A percentile compares a stretch with the other conserved stretches of the same genome.
These are phyloP conservation scores for Hypoxylon sp. DNA, from an alignment of 2,329 filamentous ascomycete species.

Conservation along the genomic window DNA sequence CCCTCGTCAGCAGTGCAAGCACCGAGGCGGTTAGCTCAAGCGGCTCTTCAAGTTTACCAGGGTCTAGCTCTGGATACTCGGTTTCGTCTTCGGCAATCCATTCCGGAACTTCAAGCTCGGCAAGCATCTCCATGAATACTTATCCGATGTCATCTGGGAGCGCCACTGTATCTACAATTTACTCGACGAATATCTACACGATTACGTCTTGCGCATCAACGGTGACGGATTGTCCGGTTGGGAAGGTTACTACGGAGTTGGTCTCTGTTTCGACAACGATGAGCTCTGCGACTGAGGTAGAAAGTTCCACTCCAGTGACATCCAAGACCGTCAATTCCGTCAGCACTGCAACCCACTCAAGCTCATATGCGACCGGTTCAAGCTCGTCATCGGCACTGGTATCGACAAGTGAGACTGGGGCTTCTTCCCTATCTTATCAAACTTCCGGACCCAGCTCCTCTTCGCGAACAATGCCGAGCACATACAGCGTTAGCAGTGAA, in stretches of 20 bases:
- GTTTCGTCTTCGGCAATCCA: conserved; percentile 28
- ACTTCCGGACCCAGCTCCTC: conserved; percentile 37
- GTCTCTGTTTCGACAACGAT: conserved; percentile 48
- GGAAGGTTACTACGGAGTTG: conserved; percentile 49
- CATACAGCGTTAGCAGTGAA: conserved; percentile 52
- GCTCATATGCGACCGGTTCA: conserved; percentile 24
- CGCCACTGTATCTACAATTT: conserved; percentile 47
- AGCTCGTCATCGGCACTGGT: conserved; percentile 25
- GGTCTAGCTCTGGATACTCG: conserved; percentile 28
- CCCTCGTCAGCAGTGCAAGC: conserved; percentile 9
- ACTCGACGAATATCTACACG: conserved; percentile 52
- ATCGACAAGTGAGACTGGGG: conserved; percentile 27
- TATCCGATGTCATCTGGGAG: conserved; percentile 37
- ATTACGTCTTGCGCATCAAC: conserved; percentile 49
- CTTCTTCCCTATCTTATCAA: conserved; percentile 38
- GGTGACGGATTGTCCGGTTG: conserved; percentile 50
- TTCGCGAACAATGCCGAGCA: conserved; percentile 47
- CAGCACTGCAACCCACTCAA: conserved; percentile 15
- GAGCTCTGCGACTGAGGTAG: conserved; percentile 44
- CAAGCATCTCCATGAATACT: conserved; percentile 2
- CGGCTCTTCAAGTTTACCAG: conserved; percentile 21
- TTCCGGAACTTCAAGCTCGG: conserved; percentile 28
- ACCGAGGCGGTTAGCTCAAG: conserved; percentile 24
- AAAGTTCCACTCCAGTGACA: conserved; percentile 11
- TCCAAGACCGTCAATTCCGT: conserved; percentile 34